Evolutionary conservation across 768 basidiomycete species (phyloP).

Genomic region (Pisolithus albus): DNA sequence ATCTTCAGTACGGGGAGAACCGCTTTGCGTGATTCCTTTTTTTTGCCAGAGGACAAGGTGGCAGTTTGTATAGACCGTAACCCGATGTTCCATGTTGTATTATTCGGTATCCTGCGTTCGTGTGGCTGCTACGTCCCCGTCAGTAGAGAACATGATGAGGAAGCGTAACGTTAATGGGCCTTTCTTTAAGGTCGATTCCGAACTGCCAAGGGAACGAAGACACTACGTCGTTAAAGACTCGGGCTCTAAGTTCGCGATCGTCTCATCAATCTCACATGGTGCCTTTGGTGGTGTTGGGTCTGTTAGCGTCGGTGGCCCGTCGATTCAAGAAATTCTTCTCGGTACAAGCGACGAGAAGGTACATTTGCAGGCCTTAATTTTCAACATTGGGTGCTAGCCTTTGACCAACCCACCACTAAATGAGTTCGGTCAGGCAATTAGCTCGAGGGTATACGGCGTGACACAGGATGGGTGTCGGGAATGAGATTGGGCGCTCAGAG

Average conservation of each 20-base stretch:
- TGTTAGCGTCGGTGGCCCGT: conserved; percentile 14
- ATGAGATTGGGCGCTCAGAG: no score
- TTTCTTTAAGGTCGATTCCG: conserved; percentile 43
- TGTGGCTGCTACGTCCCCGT: conserved; percentile 50
- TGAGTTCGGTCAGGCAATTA: no score
- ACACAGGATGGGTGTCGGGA: no score
- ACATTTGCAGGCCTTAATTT: conserved; percentile 27
- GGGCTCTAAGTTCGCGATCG: conserved; percentile 34
- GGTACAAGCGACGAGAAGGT: conserved; percentile 13
- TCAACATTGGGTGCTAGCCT: conserved; percentile 1
- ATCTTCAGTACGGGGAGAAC: conserved; percentile 33
- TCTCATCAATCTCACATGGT: conserved; percentile 16
- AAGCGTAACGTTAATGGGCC: neutral
- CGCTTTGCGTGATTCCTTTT: conserved; percentile 37
- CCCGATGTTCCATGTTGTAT: conserved; percentile 34
- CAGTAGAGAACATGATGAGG: conserved; percentile 8
- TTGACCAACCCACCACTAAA: no score
- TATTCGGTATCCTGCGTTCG: conserved; percentile 40
- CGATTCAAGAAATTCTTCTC: conserved; percentile 22
- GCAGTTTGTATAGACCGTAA: conserved; percentile 41
- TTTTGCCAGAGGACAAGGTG: conserved; percentile 35
- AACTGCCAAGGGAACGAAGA: conserved; percentile 41
- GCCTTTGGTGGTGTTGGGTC: conserved; percentile 15
- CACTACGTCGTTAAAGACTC: conserved; percentile 39
- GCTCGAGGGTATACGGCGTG: no score